These are phyloP conservation scores for Thalassiosira hispida DNA, from an alignment of 352 stramenopile genomes.

Conservation along the genomic window DNA sequence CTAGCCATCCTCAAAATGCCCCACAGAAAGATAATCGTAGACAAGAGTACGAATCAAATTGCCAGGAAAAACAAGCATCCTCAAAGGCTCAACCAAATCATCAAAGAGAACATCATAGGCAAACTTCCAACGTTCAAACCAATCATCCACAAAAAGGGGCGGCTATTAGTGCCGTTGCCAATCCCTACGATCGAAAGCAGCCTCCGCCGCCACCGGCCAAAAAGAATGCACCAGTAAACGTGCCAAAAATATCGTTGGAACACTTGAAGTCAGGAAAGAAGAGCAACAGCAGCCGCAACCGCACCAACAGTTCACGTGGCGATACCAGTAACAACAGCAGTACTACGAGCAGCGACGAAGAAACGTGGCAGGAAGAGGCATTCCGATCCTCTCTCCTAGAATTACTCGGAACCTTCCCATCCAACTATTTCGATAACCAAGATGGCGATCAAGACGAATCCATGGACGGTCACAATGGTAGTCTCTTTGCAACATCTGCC, in stretches of 20 bases:
- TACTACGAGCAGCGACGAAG: background rate
- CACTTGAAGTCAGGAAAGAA: constrained; percentile 15
- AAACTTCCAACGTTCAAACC: background rate
- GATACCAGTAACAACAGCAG: background rate
- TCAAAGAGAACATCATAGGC: background rate
- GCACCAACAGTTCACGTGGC: constrained; percentile 3
- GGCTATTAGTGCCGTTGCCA: background rate
- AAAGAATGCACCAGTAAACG: constrained; percentile 15
- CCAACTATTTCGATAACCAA: constrained; percentile 13
- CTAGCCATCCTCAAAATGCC: too few species aligned
- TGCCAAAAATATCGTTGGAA: constrained; percentile 31
- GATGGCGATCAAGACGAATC: background rate
- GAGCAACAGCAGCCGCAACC: background rate
- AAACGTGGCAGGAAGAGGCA: constrained; percentile 51
- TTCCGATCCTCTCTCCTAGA: constrained; percentile 54
- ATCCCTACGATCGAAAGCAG: constrained; percentile 26
- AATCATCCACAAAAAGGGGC: background rate
- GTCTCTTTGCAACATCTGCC: background rate
- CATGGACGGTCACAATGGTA: background rate
- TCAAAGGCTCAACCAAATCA: constrained; percentile 16
- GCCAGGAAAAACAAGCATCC: constrained; percentile 3
- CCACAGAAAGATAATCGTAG: background rate
- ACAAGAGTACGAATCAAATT: background rate
- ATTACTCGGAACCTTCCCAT: constrained; percentile 37
- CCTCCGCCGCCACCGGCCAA: background rate